phyloP scores from a whole-genome alignment of 148 eudicot genomes.

The Cornus suecica region DNA sequence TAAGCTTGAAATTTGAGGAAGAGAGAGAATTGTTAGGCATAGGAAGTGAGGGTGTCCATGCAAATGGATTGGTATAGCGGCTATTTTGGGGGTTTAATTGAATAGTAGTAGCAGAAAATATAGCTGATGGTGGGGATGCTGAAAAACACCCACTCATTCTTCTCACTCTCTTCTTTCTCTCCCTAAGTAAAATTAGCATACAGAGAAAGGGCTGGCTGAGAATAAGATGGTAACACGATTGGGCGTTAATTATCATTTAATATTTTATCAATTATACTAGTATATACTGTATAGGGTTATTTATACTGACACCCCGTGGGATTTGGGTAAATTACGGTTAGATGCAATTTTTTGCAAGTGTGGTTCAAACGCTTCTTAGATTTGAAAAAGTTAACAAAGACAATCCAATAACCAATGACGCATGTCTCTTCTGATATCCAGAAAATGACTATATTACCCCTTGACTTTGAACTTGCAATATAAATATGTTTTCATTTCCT shows the following conservation, averaged over 20 bases:
- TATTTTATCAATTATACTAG: too few species aligned
- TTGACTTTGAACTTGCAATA: too few species aligned
- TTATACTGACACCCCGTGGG: too few species aligned
- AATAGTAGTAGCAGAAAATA: background rate
- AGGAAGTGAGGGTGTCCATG: background rate
- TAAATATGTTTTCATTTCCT: too few species aligned
- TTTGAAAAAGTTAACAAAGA: too few species aligned
- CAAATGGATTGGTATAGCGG: slow-evolving; percentile 10
- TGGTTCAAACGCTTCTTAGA: too few species aligned
- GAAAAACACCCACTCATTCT: slow-evolving; percentile 11
- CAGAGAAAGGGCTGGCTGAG: background rate
- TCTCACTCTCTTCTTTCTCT: background rate
- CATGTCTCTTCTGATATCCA: too few species aligned
- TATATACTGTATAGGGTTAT: too few species aligned
- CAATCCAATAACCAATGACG: too few species aligned
- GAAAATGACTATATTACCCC: too few species aligned
- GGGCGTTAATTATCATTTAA: background rate
- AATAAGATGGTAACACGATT: background rate
- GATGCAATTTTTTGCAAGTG: too few species aligned
- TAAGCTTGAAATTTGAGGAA: slow-evolving; percentile 8
- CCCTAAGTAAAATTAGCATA: background rate
- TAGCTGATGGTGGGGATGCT: slow-evolving; percentile 19
- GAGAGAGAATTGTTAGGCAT: slow-evolving; percentile 3
- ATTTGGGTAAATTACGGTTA: too few species aligned
- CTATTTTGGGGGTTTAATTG: background rate